Evolutionary conservation across 371 early-diverging fungal species (phyloP).

Genomic region (Syncephalastrum racemosum): DNA sequence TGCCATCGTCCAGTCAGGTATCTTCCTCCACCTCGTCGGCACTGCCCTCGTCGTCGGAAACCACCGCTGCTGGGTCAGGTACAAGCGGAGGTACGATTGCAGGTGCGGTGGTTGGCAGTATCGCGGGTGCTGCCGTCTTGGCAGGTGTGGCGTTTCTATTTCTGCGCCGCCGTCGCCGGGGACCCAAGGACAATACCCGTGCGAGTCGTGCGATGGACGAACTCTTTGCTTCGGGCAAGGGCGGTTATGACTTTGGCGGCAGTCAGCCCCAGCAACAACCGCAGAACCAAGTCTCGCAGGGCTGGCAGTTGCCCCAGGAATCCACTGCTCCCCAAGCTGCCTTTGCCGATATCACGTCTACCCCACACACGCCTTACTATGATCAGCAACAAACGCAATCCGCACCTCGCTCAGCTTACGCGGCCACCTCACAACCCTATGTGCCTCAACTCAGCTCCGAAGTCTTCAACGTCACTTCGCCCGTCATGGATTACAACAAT

Average conservation of each 20-base stretch:
- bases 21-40: background rate
- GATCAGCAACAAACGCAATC: background rate
- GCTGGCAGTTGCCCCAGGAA: background rate
- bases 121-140: slow-evolving; percentile 5
- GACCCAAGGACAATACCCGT: background rate
- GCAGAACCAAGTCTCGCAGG: background rate
- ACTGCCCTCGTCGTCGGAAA: background rate
- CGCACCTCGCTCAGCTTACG: background rate
- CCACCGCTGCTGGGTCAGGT: background rate
- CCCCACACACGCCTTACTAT: background rate
- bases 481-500: slow-evolving; percentile 8
- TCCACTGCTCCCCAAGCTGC: no score
- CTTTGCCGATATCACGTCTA: background rate
- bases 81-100: slow-evolving; percentile 3
- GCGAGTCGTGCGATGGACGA: slow-evolving; percentile 15
- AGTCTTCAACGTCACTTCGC: slow-evolving; percentile 13
- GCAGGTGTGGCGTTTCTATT: slow-evolving; percentile 8
- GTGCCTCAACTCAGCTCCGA: slow-evolving; percentile 8
- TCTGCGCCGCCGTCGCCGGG: slow-evolving; percentile 8
- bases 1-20: background rate
- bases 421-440: slow-evolving; percentile 2
- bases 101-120: slow-evolving; percentile 4
- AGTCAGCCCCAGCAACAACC: background rate
- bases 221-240: slow-evolving; percentile 10
- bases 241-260: slow-evolving; percentile 1